phyloP scores from a whole-genome alignment of 164 flowering plant species.

The Platanus orientalis region DNA sequence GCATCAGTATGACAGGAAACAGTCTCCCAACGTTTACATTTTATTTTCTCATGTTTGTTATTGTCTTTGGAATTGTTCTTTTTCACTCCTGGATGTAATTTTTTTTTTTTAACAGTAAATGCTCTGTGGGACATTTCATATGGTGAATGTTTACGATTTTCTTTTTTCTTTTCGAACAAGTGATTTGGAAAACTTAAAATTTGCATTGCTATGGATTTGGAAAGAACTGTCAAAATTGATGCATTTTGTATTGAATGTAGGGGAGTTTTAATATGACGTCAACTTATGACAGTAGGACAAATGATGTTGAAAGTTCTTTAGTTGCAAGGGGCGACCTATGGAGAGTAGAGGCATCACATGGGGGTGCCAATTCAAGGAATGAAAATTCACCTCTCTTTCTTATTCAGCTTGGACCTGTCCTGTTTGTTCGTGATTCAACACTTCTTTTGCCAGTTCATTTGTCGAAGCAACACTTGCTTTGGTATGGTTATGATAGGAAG shows the following conservation, averaged over 20 bases:
- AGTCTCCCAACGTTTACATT: too few species aligned
- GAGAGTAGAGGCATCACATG: conserved; percentile 92
- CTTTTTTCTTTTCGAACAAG: too few species aligned
- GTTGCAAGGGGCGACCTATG: conserved; percentile 94
- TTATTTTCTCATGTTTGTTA: too few species aligned
- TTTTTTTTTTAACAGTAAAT: too few species aligned
- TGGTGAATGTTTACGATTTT: too few species aligned
- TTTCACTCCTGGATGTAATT: too few species aligned
- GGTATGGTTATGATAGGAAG: conserved; percentile 99
- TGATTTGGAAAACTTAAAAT: too few species aligned
- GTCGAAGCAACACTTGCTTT: conserved; percentile 95
- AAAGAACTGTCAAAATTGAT: background rate
- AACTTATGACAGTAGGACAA: conserved; percentile 79
- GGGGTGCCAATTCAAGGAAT: conserved; percentile 66
- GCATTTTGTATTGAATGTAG: conserved; percentile 42
- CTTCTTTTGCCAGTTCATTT: conserved; percentile 89
- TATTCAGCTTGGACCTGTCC: conserved; percentile 90
- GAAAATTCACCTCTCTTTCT: conserved; percentile 80
- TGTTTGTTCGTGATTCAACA: conserved; percentile 90
- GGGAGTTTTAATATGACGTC: conserved; percentile 67
- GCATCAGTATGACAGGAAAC: too few species aligned
- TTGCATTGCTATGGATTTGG: too few species aligned
- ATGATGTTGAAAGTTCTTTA: conserved; percentile 67
- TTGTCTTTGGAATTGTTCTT: too few species aligned
- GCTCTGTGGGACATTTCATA: too few species aligned